phyloP scores from a whole-genome alignment of 148 eudicot species.

The Cornus suecica region DNA sequence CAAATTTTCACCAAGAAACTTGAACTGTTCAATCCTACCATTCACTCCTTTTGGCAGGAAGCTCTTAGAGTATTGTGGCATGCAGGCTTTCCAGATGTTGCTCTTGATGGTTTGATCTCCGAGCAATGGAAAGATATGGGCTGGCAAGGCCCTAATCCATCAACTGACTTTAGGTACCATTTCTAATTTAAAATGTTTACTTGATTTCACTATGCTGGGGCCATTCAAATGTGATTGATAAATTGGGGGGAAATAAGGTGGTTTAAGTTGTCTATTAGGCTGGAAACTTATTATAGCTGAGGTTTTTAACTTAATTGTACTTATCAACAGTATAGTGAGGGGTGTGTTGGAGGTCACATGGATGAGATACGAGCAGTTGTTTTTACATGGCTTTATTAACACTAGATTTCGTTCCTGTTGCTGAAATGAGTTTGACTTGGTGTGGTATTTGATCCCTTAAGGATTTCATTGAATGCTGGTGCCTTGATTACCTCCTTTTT shows the following conservation, averaged over 20 bases:
- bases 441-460: background rate
- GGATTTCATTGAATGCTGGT: no score
- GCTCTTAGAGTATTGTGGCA: constrained; percentile 73
- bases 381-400: background rate
- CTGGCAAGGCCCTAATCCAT: constrained; percentile 94
- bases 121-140: constrained; percentile 99
- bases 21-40: background rate
- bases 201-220: background rate
- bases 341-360: background rate
- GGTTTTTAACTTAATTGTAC: background rate
- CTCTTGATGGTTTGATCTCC: constrained; percentile 67
- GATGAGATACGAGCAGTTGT: background rate
- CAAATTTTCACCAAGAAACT: background rate
- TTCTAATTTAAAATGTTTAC: background rate
- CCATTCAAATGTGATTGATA: background rate
- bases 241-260: background rate
- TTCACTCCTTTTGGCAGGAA: constrained; percentile 44
- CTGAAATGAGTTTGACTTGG: background rate
- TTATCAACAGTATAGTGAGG: no score
- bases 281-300: background rate
- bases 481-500: background rate
- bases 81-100: constrained; percentile 64
- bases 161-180: constrained; percentile 88
- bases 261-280: background rate
- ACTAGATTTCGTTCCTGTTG: background rate